phyloP scores from a whole-genome alignment of 2,329 filamentous ascomycete species.

The Colletotrichum spaethianum region DNA sequence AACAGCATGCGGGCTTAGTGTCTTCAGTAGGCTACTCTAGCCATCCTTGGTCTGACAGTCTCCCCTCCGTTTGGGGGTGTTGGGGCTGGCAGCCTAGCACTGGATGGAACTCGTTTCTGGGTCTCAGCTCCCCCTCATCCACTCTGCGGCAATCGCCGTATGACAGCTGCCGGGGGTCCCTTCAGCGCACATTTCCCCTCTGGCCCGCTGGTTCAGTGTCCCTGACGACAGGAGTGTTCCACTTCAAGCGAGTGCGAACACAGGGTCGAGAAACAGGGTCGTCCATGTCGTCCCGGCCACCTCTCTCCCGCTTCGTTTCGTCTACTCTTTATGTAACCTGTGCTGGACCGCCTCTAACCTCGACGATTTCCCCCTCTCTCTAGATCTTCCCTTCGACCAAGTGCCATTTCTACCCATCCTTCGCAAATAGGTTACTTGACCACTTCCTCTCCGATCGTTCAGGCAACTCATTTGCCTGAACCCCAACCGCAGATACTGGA shows the following conservation, averaged over 20 bases:
- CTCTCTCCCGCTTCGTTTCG: slow-evolving; percentile 31
- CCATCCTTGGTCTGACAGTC: slow-evolving; percentile 13
- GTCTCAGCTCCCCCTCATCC: slow-evolving; percentile 39
- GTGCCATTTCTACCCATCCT: slow-evolving; percentile 68
- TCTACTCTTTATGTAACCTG: slow-evolving; percentile 14
- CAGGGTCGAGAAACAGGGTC: slow-evolving; percentile 10
- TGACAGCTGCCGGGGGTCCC: slow-evolving; percentile 34
- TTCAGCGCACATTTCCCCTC: slow-evolving; percentile 18
- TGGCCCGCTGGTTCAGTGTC: slow-evolving; percentile 2
- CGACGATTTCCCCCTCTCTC: slow-evolving; percentile 21
- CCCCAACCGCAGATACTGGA: slow-evolving; percentile 59
- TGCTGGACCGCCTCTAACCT: slow-evolving; percentile 31
- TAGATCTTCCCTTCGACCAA: slow-evolving; percentile 53
- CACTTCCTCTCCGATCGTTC: slow-evolving; percentile 77
- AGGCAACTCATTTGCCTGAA: slow-evolving; percentile 67
- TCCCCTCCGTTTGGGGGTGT: slow-evolving; percentile 1
- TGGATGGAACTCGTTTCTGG: slow-evolving; percentile 12
- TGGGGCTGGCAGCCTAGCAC: slow-evolving; percentile 23
- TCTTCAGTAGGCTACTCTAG: slow-evolving; percentile 1
- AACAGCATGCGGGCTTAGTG: slow-evolving; percentile 9
- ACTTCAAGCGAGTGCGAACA: slow-evolving; percentile 25
- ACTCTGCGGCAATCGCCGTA: slow-evolving; percentile 39
- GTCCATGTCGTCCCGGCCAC: slow-evolving; percentile 36
- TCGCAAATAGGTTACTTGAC: slow-evolving; percentile 79
- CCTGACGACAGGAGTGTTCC: slow-evolving; percentile 16